phyloP scores from a whole-genome alignment of 495 filamentous ascomycete genomes.

The Penicillium simplicissimum region DNA sequence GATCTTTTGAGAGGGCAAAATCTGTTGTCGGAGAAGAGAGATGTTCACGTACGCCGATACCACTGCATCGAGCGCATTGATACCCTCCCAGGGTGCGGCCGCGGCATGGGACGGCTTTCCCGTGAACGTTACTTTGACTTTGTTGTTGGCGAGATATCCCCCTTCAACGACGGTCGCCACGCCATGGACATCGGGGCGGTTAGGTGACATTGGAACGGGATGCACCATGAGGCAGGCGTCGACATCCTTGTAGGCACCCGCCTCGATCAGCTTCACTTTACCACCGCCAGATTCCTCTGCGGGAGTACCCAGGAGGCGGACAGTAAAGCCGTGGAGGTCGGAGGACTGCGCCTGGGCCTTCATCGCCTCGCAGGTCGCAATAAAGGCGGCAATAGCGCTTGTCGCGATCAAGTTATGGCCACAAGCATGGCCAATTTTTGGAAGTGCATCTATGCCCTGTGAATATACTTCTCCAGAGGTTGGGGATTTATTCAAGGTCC shows the following conservation, averaged over 20 bases:
- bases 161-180: constrained; percentile 43
- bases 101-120: constrained; percentile 59
- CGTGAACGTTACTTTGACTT: constrained; percentile 45
- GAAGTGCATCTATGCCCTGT: constrained; percentile 33
- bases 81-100: constrained; percentile 62
- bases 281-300: constrained; percentile 46
- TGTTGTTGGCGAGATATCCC: constrained; percentile 55
- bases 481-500: background rate
- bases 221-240: constrained; percentile 58
- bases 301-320: constrained; percentile 49
- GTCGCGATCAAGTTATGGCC: constrained; percentile 52
- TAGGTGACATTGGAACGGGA: constrained; percentile 42
- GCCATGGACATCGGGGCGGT: constrained; percentile 19
- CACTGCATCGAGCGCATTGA: constrained; percentile 67
- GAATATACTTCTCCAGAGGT: background rate
- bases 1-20: constrained; percentile 44
- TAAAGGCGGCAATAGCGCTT: constrained; percentile 46
- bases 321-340: constrained; percentile 27
- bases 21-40: constrained; percentile 63
- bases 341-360: constrained; percentile 21
- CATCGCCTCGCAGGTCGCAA: constrained; percentile 41
- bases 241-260: constrained; percentile 51
- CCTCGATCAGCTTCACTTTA: constrained; percentile 52
- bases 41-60: constrained; percentile 62
- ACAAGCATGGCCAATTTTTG: constrained; percentile 50